Conservation (phyloP, 495 filamentous ascomycete species). For the Eremomyces bilateralis region DNA sequence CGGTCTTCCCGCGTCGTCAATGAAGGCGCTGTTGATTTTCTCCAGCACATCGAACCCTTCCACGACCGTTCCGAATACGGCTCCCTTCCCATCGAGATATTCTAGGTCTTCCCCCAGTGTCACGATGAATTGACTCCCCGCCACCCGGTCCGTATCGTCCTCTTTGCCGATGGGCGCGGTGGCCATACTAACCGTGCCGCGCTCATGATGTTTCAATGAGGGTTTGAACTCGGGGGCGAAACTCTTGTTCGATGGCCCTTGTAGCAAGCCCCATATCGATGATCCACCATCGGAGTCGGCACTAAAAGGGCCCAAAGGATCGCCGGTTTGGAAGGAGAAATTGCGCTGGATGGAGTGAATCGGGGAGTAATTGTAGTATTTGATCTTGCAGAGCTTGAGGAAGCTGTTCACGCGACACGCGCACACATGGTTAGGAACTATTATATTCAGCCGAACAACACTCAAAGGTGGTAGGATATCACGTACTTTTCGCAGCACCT, state of each 20-base stretch:
- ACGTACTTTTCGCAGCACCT: conserved; percentile 81
- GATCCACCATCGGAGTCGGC: conserved; percentile 71
- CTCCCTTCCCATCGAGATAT: conserved; percentile 71
- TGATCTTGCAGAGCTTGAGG: conserved; percentile 90
- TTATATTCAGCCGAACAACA: conserved; percentile 3
- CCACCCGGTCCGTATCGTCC: conserved; percentile 58
- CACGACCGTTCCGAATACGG: conserved; percentile 85
- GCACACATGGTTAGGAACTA: conserved; percentile 1
- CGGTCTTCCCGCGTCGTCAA: conserved; percentile 64
- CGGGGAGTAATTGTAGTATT: conserved; percentile 94
- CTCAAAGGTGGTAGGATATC: conserved; percentile 2
- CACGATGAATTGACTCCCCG: conserved; percentile 76
- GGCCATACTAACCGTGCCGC: conserved; percentile 87
- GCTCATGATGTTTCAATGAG: conserved; percentile 65
- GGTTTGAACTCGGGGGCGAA: conserved; percentile 66
- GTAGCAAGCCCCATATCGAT: conserved; percentile 69
- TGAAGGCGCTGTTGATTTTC: conserved; percentile 77
- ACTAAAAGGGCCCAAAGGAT: conserved; percentile 69
- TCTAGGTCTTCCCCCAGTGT: conserved; percentile 75
- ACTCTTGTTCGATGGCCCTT: conserved; percentile 45
- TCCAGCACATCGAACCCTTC: conserved; percentile 84
- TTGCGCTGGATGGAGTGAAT: conserved; percentile 71
- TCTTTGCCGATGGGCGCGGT: conserved; percentile 32
- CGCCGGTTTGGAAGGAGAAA: conserved; percentile 89
- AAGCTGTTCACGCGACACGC: conserved; percentile 36